Conservation (phyloP, 352 stramenopile genomes). For the Globisporangium rhizosaccharum region DNA sequence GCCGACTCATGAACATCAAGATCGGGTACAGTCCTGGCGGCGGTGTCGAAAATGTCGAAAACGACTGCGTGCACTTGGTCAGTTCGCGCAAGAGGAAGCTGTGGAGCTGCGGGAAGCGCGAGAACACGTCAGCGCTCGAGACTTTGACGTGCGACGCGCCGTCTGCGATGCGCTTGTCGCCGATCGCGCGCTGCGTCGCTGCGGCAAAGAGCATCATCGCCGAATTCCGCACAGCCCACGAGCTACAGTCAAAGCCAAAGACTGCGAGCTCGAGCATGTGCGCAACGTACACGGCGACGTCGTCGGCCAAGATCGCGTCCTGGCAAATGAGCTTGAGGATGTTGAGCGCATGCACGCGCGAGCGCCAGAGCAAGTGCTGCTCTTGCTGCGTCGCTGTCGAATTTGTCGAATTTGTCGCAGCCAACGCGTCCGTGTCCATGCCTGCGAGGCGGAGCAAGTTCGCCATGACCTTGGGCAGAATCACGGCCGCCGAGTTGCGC, state of each 20-base stretch:
- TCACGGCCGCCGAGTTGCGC: slow-evolving; percentile 67
- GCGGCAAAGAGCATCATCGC: slow-evolving; percentile 91
- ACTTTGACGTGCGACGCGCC: slow-evolving; percentile 55
- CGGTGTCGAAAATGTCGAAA: slow-evolving; percentile 18
- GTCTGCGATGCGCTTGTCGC: slow-evolving; percentile 81
- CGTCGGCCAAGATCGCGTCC: slow-evolving; percentile 81
- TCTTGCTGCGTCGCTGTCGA: slow-evolving; percentile 15
- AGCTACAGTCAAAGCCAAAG: slow-evolving; percentile 77
- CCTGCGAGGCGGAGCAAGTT: slow-evolving; percentile 60
- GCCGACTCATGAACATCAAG: slow-evolving; percentile 73
- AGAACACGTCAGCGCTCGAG: slow-evolving; percentile 71
- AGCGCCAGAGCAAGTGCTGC: slow-evolving; percentile 62
- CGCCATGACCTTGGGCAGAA: slow-evolving; percentile 70
- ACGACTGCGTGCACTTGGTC: slow-evolving; percentile 25
- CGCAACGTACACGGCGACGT: slow-evolving; percentile 80
- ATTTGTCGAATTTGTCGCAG: slow-evolving; percentile 10
- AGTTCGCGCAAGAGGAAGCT: slow-evolving; percentile 57
- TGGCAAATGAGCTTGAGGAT: slow-evolving; percentile 89
- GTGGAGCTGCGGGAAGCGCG: slow-evolving; percentile 65
- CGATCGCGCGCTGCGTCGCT: slow-evolving; percentile 68
- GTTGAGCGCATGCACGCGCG: slow-evolving; percentile 83
- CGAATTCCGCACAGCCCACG: slow-evolving; percentile 88
- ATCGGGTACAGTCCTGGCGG: slow-evolving; percentile 67
- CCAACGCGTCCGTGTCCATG: slow-evolving; percentile 47
- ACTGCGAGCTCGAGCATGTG: slow-evolving; percentile 81